phyloP scores from a whole-genome alignment of 2,329 filamentous ascomycete genomes.

The Ceratocystis destructans region DNA sequence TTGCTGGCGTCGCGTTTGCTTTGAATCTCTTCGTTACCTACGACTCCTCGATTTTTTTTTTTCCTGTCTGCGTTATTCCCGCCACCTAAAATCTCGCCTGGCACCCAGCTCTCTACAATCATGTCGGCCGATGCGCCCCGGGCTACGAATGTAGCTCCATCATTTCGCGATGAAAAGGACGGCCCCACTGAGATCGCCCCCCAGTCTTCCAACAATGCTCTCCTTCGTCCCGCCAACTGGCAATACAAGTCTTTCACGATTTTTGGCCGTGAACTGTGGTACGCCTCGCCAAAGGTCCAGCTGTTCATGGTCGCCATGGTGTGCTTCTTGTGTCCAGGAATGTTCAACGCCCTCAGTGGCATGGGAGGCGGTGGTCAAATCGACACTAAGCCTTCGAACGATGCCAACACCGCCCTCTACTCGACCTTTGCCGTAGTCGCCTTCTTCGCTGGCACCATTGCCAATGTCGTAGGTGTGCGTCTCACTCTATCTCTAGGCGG shows the following conservation, averaged over 20 bases:
- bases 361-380: constrained; percentile 51
- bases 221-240: constrained; percentile 41
- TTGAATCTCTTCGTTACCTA: no score
- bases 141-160: constrained; percentile 6
- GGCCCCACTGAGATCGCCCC: constrained; percentile 11
- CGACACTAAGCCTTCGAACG: constrained; percentile 42
- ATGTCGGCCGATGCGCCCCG: constrained; percentile 3
- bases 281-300: constrained; percentile 60
- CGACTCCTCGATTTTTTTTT: no score
- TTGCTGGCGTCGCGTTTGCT: no score
- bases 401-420: constrained; percentile 58
- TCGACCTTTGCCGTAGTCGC: constrained; percentile 55
- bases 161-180: constrained; percentile 20
- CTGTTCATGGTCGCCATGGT: constrained; percentile 49
- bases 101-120: not conserved
- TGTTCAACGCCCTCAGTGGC: constrained; percentile 56
- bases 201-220: constrained; percentile 13
- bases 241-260: constrained; percentile 52
- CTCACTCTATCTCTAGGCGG: constrained; percentile 57
- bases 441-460: constrained; percentile 61
- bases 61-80: no score
- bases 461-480: constrained; percentile 61
- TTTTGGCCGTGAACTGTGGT: constrained; percentile 45
- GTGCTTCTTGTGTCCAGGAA: constrained; percentile 53
- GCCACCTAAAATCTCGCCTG: no score